Evolutionary conservation across 257 asterid genomes (phyloP).

Genomic region (Solanum pennellii): DNA sequence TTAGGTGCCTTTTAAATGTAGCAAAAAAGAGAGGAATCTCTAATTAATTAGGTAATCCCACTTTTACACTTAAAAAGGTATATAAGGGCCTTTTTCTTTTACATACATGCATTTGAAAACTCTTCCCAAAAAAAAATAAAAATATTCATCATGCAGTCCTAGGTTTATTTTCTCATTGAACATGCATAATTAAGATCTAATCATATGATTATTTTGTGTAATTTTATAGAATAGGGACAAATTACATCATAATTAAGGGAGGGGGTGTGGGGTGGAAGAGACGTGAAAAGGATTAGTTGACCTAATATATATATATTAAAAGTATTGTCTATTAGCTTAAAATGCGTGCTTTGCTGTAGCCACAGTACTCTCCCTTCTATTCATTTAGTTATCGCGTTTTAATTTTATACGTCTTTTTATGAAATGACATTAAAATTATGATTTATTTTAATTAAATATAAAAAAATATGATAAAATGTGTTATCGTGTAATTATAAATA

Average conservation of each 20-base stretch:
- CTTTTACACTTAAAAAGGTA: not conserved
- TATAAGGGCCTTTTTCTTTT: not conserved
- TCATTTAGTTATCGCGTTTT: not conserved
- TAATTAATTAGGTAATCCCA: not conserved
- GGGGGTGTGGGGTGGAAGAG: not conserved
- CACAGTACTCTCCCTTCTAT: not conserved
- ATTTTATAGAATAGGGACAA: not conserved
- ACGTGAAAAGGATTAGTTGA: not conserved
- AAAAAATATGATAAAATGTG: not conserved
- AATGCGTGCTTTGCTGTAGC: not conserved
- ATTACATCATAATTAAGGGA: not conserved
- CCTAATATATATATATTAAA: not conserved
- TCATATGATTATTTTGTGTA: not conserved
- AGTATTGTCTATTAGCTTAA: not conserved
- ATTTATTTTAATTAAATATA: not conserved
- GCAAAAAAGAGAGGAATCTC: not conserved
- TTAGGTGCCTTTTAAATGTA: not conserved
- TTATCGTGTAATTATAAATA: no score
- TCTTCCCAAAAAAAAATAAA: no score
- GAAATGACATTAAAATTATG: not conserved
- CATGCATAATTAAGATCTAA: not conserved
- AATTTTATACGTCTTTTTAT: not conserved
- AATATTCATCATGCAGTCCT: not conserved
- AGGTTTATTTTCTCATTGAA: not conserved
- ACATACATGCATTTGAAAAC: not conserved